A percentile compares a stretch with the other conserved stretches of the same genome.
Conservation (phyloP, 805 yeast species). For the Sugiyamaella americana region DNA sequence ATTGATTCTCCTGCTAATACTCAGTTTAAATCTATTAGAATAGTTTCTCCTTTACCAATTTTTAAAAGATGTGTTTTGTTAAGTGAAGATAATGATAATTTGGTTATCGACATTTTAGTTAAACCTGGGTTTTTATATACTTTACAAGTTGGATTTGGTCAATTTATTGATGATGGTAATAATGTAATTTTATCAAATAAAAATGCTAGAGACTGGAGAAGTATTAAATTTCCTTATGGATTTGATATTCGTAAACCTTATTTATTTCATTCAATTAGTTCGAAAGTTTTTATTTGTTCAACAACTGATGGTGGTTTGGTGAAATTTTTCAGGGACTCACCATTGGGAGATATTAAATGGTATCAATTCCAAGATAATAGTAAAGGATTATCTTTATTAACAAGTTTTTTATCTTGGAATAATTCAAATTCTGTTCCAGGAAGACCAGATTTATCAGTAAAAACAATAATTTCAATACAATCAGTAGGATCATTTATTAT, state of each 20-base stretch:
- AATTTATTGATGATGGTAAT: conserved; percentile 33
- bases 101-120: conserved; percentile 52
- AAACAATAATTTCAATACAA: conserved; percentile 35
- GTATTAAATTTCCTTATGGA: conserved; percentile 60
- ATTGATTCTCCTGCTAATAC: conserved; percentile 10
- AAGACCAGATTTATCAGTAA: conserved; percentile 33
- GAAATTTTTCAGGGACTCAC: conserved; percentile 21
- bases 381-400: conserved; percentile 11
- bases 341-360: conserved; percentile 37
- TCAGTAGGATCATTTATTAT: conserved; percentile 30
- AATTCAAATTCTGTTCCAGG: conserved; percentile 36
- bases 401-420: conserved; percentile 30
- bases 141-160: conserved; percentile 37
- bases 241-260: conserved; percentile 55
- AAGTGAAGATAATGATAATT: conserved; percentile 28
- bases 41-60: conserved; percentile 37
- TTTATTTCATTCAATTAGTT: conserved; percentile 42
- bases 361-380: conserved; percentile 22
- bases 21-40: conserved; percentile 33
- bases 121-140: conserved; percentile 47
- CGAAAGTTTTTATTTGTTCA: conserved; percentile 46
- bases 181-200: conserved; percentile 12
- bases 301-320: conserved; percentile 75
- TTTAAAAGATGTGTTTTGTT: conserved; percentile 36
- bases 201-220: conserved; percentile 48